phyloP scores from a whole-genome alignment of 257 asterid species.

The Fraxinus quadrangulata region DNA sequence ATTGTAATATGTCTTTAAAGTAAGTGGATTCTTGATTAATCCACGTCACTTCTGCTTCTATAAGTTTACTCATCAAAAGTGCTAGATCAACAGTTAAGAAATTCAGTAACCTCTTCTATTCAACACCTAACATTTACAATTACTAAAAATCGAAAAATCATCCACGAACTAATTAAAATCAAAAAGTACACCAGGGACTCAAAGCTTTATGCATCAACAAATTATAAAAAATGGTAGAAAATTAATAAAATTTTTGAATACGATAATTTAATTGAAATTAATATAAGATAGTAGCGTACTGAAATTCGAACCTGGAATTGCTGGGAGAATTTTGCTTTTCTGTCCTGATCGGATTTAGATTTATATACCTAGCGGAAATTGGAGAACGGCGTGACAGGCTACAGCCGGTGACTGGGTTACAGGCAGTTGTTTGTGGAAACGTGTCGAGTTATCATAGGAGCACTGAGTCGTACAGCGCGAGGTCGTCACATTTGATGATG shows the following conservation, averaged over 20 bases:
- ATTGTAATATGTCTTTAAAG: background rate
- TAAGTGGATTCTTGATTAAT: too few relatives aligned
- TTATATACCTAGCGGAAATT: slow-evolving; percentile 66
- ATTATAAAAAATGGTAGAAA: background rate
- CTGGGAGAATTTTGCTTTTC: slow-evolving; percentile 23
- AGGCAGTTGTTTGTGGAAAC: slow-evolving; percentile 38
- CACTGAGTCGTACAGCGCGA: slow-evolving; percentile 38
- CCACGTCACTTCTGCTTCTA: too few relatives aligned
- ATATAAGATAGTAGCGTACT: background rate
- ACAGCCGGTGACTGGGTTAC: slow-evolving; percentile 36
- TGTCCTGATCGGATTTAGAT: slow-evolving; percentile 31
- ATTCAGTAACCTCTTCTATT: slow-evolving; percentile 27
- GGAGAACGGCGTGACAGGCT: slow-evolving; percentile 47
- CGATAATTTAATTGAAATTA: background rate
- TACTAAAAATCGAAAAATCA: slow-evolving; percentile 41
- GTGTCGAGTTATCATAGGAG: slow-evolving; percentile 29
- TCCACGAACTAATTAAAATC: background rate
- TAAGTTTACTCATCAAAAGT: background rate
- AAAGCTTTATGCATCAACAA: background rate
- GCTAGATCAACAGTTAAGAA: background rate
- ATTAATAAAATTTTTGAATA: background rate
- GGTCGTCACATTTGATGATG: slow-evolving; percentile 19
- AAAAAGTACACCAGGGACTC: background rate
- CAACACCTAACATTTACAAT: slow-evolving; percentile 16
- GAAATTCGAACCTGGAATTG: slow-evolving; percentile 47